phyloP scores from a whole-genome alignment of 2,329 filamentous ascomycete species.

The Epichloe glyceriae region DNA sequence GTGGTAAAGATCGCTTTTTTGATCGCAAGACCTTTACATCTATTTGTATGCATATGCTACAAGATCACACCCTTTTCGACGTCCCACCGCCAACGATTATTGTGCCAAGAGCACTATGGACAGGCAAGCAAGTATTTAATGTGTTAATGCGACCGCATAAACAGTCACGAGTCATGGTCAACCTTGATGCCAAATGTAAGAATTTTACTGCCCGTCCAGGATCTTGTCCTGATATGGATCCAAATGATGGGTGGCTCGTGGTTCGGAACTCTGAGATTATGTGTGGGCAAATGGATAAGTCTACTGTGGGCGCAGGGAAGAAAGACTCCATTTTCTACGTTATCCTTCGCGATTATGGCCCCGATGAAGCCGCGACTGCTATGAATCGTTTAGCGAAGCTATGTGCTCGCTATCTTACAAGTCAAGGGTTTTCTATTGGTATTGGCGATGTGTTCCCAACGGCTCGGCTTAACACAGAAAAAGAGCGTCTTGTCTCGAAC shows the following conservation, averaged over 20 bases:
- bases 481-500: conserved; percentile 59
- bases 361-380: conserved; percentile 71
- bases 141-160: conserved; percentile 83
- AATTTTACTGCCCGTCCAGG: conserved; percentile 55
- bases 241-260: conserved; percentile 81
- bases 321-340: conserved; percentile 98
- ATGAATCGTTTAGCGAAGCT: conserved; percentile 93
- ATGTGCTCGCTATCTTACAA: conserved; percentile 76
- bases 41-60: conserved; percentile 88
- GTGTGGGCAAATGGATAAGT: conserved; percentile 97
- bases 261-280: conserved; percentile 95
- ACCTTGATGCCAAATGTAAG: conserved; percentile 84
- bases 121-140: conserved; percentile 92
- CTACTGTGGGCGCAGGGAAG: conserved; percentile 91
- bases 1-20: conserved; percentile 86
- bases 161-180: conserved; percentile 69
- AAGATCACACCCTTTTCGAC: conserved; percentile 63
- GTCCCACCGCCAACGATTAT: conserved; percentile 76
- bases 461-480: conserved; percentile 53
- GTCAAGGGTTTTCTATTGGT: conserved; percentile 90
- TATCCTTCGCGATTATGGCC: conserved; percentile 87
- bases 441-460: conserved; percentile 90
- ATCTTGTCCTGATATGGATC: conserved; percentile 56
- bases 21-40: conserved; percentile 81
- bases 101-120: conserved; percentile 83